Evolutionary conservation across 75 land plant species (phyloP), one percentile per base, ranked within the genome.

Genomic region (Adiantum capillusveneris): DNA sequence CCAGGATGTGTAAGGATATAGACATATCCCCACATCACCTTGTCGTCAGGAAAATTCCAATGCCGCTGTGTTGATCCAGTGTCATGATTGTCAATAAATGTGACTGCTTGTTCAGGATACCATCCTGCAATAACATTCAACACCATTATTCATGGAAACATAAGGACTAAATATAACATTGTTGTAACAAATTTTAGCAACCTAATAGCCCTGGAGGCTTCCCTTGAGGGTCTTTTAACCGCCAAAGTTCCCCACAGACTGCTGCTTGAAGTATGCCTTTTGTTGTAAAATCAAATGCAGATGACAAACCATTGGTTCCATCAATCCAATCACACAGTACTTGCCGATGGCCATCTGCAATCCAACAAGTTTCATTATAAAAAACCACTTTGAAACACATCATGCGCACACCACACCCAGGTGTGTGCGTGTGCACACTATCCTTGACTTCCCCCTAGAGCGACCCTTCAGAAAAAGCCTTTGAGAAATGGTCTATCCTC

Each of bases 171-270:
- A n/a, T n/a, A n/a, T n/a, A n/a, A n/a, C n/a, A n/a, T n/a, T n/a
- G n/a, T n/a, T n/a, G n/a, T n/a, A n/a, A n/a, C n/a, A n/a, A n/a
- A n/a, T n/a, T n/a, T n/a, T 29, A 22, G 22, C 31, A 67, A 29
- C 96, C 96, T 68, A 90, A 46, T 11, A 90, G 75, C 48, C 96
- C 96, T 34, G 90, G 75, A 22, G 96, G 91, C 45, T 81, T 84
- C 43, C 87, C 87, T 62, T 84, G 69, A 22, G 65, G 29, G 57
- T 90, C 92, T 45, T 75, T 77, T 27, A 87, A 66, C 56, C 96
- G 75, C 96, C 96, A 90, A 24, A 73, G 70, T 63, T 90, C 80
- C 43, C 81, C 86, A 46, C 44, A n/a, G n/a, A 67, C 70, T 21
- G 63, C 63, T 1, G 25, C 63, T 58, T 67, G 70, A 9, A 67